These are phyloP conservation scores for Globisporangium spiculum DNA, from an alignment of 352 stramenopile genomes.

Conservation along the genomic window DNA sequence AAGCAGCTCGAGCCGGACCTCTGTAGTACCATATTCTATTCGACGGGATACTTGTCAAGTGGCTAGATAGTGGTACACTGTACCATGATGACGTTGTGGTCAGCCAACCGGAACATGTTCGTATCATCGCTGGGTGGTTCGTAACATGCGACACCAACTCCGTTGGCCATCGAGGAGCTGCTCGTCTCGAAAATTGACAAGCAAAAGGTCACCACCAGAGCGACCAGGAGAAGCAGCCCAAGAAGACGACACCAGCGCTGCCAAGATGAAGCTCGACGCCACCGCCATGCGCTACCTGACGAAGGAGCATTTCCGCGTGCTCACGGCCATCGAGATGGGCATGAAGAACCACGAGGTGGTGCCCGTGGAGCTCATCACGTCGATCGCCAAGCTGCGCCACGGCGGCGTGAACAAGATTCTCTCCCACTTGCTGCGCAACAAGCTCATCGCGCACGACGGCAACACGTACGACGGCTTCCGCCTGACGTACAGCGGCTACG, in stretches of 20 bases:
- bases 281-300: slow-evolving; percentile 93
- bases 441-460: slow-evolving; percentile 97
- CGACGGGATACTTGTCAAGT: too few relatives aligned
- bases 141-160: slow-evolving; percentile 6
- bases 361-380: slow-evolving; percentile 94
- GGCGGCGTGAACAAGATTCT: slow-evolving; percentile 98
- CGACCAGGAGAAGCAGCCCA: neutral
- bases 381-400: slow-evolving; percentile 96
- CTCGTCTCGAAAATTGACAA: slow-evolving; percentile 10
- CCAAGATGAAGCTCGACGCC: slow-evolving; percentile 91
- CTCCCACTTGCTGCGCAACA: slow-evolving; percentile 95
- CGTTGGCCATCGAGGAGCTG: slow-evolving; percentile 7
- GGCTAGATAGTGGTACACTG: slow-evolving; percentile 1
- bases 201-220: slow-evolving; percentile 8
- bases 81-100: slow-evolving; percentile 1
- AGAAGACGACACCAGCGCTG: slow-evolving; percentile 8
- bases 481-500: slow-evolving; percentile 99
- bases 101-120: neutral
- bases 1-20: too few relatives aligned
- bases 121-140: slow-evolving; percentile 4
- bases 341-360: slow-evolving; percentile 99
- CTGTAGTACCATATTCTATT: too few relatives aligned
- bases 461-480: slow-evolving; percentile 97
- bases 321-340: slow-evolving; percentile 98
- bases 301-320: slow-evolving; percentile 97